Evolutionary conservation across 441 rosid species (phyloP).

Genomic region (Metrosideros polymorpha): DNA sequence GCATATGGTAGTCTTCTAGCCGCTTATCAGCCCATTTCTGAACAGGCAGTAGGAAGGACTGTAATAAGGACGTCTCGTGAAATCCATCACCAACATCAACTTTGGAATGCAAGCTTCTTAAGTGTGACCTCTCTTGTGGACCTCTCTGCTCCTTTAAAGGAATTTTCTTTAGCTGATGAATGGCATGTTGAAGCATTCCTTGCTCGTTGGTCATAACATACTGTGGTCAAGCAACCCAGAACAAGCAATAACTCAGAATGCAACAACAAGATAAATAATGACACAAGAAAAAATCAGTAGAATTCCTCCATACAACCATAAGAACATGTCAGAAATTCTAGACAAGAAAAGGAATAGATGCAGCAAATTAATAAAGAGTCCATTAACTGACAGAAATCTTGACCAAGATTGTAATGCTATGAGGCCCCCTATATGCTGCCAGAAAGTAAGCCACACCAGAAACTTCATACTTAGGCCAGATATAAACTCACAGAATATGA

Average conservation of each 20-base stretch:
- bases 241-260: neutral
- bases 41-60: slow-evolving; percentile 82
- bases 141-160: slow-evolving; percentile 91
- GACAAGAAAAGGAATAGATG: neutral
- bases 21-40: slow-evolving; percentile 90
- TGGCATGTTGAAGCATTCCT: slow-evolving; percentile 75
- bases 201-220: slow-evolving; percentile 79
- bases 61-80: slow-evolving; percentile 52
- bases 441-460: neutral
- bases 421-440: neutral
- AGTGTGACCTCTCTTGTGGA: slow-evolving; percentile 93
- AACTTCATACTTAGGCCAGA: neutral
- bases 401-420: neutral
- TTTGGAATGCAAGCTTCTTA: slow-evolving; percentile 67
- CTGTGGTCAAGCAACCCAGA: slow-evolving; percentile 41
- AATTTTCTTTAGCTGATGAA: slow-evolving; percentile 85
- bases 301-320: neutral
- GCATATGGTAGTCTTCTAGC: slow-evolving; percentile 85
- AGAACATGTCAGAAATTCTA: neutral
- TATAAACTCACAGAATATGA: neutral
- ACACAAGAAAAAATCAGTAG: neutral
- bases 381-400: neutral
- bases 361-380: neutral
- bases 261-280: neutral
- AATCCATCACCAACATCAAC: slow-evolving; percentile 61